Conservation (phyloP, 306 rosid genomes). For the Glycine latifolia region DNA sequence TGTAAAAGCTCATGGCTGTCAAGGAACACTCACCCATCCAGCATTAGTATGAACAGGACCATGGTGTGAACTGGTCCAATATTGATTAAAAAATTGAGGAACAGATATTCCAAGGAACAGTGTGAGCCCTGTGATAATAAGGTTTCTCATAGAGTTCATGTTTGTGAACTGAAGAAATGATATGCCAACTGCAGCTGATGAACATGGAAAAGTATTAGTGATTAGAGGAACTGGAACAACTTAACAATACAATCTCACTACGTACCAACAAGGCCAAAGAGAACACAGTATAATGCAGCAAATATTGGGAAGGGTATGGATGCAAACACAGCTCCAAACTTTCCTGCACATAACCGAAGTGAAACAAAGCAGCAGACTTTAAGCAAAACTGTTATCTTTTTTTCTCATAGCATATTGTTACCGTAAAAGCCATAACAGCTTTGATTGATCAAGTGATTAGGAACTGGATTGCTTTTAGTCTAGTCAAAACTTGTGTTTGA, state of each 20-base stretch:
- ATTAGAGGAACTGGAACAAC: background rate
- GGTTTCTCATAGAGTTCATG: constrained; percentile 92
- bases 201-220: constrained; percentile 34
- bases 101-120: constrained; percentile 80
- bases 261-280: constrained; percentile 85
- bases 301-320: constrained; percentile 84
- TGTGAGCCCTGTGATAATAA: constrained; percentile 75
- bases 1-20: background rate
- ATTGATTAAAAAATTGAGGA: constrained; percentile 75
- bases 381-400: background rate
- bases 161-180: constrained; percentile 91
- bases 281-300: constrained; percentile 73
- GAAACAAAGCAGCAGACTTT: background rate
- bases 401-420: background rate
- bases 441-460: background rate
- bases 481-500: background rate
- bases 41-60: constrained; percentile 81
- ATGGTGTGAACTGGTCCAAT: constrained; percentile 60
- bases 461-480: constrained; percentile 2
- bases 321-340: constrained; percentile 92
- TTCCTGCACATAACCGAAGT: constrained; percentile 56
- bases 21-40: constrained; percentile 73
- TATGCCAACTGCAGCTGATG: constrained; percentile 80
- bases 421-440: constrained; percentile 22
- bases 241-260: background rate